A percentile compares a stretch with the other conserved stretches of the same genome.
phyloP scores from a whole-genome alignment of 169 alveolate species.

The Amoebophrya sp. region DNA sequence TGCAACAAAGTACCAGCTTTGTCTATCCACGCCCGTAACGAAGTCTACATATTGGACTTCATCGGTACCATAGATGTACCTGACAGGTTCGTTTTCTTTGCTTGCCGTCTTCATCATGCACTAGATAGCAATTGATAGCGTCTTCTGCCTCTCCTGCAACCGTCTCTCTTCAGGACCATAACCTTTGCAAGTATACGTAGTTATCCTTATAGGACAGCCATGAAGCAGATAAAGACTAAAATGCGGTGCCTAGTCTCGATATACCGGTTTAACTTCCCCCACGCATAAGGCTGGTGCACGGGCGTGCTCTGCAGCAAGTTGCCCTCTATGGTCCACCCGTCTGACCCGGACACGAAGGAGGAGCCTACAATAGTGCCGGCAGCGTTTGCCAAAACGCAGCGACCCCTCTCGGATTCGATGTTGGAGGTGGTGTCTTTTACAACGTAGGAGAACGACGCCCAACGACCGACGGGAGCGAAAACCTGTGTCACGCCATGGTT shows the following conservation, averaged over 20 bases:
- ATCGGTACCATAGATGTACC: slow-evolving; percentile 24
- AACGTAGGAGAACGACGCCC: background rate
- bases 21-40: background rate
- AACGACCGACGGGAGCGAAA: slow-evolving; percentile 15
- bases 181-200: too few relatives aligned
- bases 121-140: too few relatives aligned
- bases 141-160: too few relatives aligned
- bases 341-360: background rate
- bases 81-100: too few relatives aligned
- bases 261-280: background rate
- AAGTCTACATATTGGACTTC: background rate
- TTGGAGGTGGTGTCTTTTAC: background rate
- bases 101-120: too few relatives aligned
- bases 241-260: too few relatives aligned
- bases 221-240: too few relatives aligned
- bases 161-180: too few relatives aligned
- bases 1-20: background rate
- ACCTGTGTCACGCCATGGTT: too few relatives aligned
- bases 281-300: background rate
- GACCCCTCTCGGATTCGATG: background rate
- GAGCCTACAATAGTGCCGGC: background rate
- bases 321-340: slow-evolving; percentile 19
- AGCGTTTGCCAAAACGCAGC: background rate
- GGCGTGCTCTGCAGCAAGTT: background rate
- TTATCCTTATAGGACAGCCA: too few relatives aligned